Conservation (phyloP, 2,329 filamentous ascomycete genomes). For the Emmonsia crescens region DNA sequence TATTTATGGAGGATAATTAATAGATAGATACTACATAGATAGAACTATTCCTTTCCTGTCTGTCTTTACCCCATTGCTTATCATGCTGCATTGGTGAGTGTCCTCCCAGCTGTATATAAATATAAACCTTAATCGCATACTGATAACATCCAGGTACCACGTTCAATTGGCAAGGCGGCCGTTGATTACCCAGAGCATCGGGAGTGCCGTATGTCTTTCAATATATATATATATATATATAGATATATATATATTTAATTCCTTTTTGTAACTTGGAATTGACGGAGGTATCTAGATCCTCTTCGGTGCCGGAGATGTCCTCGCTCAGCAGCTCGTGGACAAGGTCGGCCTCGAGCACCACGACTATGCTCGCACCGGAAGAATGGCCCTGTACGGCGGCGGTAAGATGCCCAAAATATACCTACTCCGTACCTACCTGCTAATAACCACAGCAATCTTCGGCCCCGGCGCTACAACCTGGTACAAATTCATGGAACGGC, state of each 20-base stretch:
- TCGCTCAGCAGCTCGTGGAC: constrained; percentile 87
- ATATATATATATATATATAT: neutral
- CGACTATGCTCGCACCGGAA: constrained; percentile 43
- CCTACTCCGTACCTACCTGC: too few species aligned
- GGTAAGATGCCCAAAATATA: constrained; percentile 30
- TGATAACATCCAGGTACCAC: constrained; percentile 58
- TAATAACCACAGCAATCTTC: constrained; percentile 54
- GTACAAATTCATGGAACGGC: constrained; percentile 67
- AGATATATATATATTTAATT: neutral
- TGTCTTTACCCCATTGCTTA: constrained; percentile 7
- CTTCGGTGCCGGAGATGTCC: constrained; percentile 82
- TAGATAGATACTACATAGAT: neutral
- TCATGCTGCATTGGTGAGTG: constrained; percentile 34
- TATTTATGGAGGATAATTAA: neutral
- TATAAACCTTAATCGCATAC: too few species aligned
- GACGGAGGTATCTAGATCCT: constrained; percentile 46
- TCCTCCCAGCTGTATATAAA: constrained; percentile 10
- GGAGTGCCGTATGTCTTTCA: constrained; percentile 53
- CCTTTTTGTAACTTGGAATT: neutral
- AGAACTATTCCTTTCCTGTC: neutral
- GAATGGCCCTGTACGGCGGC: constrained; percentile 41
- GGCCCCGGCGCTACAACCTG: constrained; percentile 79
- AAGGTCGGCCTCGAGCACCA: constrained; percentile 67
- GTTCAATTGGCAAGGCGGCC: constrained; percentile 67
- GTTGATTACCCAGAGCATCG: constrained; percentile 80